phyloP scores from a whole-genome alignment of 2,329 filamentous ascomycete genomes.

The Claviceps sp. region DNA sequence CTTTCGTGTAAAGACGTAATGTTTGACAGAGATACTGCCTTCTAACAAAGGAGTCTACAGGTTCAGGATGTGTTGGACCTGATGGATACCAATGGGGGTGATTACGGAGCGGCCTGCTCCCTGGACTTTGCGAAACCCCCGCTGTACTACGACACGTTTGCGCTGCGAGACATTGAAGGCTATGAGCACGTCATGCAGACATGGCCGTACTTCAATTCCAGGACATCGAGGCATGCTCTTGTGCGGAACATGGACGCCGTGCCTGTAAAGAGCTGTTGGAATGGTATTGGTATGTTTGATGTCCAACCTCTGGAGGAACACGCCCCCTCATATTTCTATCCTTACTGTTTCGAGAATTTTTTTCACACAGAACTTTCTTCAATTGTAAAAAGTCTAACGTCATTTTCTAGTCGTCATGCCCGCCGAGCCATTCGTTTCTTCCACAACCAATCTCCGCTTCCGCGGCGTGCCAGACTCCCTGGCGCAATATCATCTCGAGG shows the following conservation, averaged over 20 bases:
- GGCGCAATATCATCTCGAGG: constrained; percentile 51
- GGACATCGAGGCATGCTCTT: constrained; percentile 38
- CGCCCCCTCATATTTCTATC: background rate
- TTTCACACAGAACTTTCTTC: background rate
- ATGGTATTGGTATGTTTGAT: constrained; percentile 24
- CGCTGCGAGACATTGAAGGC: constrained; percentile 40
- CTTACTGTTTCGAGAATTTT: background rate
- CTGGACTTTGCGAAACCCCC: constrained; percentile 44
- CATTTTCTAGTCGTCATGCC: constrained; percentile 30
- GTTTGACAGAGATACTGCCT: too few relatives aligned
- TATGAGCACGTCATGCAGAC: constrained; percentile 35
- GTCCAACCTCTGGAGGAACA: background rate
- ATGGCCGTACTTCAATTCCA: constrained; percentile 46
- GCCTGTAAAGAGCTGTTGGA: constrained; percentile 32
- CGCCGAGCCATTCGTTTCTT: constrained; percentile 39
- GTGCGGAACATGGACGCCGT: constrained; percentile 32
- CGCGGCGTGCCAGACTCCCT: constrained; percentile 51
- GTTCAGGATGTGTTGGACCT: constrained; percentile 41
- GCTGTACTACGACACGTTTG: constrained; percentile 49
- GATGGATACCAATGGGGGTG: constrained; percentile 41
- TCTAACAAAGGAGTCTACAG: constrained; percentile 15
- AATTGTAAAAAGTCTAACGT: background rate
- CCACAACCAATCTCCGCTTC: constrained; percentile 36
- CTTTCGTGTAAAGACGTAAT: too few relatives aligned
- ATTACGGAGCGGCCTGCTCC: constrained; percentile 49